Percentiles rank a stretch among this genome's conserved stretches.
phyloP scores from a whole-genome alignment of 75 land plant species.

The Selaginella tamariscina region DNA sequence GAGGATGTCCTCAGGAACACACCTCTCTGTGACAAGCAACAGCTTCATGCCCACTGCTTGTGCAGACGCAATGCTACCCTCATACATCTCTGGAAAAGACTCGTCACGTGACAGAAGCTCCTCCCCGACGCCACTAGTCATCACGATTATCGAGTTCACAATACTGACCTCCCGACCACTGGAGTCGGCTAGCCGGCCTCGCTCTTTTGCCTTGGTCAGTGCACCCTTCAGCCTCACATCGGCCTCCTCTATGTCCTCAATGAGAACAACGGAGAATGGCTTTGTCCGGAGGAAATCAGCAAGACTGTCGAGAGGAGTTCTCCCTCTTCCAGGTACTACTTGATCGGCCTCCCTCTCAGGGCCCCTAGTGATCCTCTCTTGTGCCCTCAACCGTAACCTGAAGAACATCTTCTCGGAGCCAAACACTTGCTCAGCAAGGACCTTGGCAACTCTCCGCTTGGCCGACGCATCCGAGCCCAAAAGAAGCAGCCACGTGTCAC shows the following conservation, averaged over 20 bases:
- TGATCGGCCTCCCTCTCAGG: constrained; percentile 6
- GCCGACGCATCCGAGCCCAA: constrained; percentile 66
- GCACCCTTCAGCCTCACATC: constrained; percentile 36
- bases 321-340: constrained; percentile 38
- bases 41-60: constrained; percentile 10
- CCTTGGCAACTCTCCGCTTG: constrained; percentile 58
- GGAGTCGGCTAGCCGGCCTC: constrained; percentile 63
- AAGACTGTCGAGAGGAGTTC: constrained; percentile 48
- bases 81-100: constrained; percentile 19
- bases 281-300: constrained; percentile 61
- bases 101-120: not conserved
- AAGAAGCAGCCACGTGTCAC: constrained; percentile 72
- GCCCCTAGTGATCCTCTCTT: constrained; percentile 18
- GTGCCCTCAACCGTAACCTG: constrained; percentile 35
- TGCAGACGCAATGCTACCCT: constrained; percentile 15
- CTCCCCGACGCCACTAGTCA: constrained; percentile 38
- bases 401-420: constrained; percentile 32
- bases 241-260: constrained; percentile 73
- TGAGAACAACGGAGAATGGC: constrained; percentile 49
- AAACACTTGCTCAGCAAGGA: constrained; percentile 51
- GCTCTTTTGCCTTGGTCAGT: constrained; percentile 57
- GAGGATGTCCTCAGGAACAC: not conserved
- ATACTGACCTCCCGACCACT: constrained; percentile 65
- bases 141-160: constrained; percentile 53
- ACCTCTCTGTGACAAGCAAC: constrained; percentile 30